Conservation (phyloP, 805 yeast genomes). For the Ogataea philodendri region DNA sequence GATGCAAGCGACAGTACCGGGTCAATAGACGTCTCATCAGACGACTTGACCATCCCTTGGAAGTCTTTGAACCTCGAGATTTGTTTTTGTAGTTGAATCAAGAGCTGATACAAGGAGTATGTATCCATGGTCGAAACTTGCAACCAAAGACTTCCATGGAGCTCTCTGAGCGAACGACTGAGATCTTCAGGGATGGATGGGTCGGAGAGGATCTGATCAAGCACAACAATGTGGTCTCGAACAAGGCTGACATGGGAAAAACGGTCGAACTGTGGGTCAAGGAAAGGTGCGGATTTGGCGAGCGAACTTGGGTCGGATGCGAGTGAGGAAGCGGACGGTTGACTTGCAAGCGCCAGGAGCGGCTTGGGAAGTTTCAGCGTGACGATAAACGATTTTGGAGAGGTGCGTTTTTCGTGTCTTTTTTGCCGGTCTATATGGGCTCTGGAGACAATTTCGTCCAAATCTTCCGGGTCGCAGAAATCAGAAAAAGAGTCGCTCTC, state of each 20-base stretch:
- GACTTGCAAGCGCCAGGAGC: too few relatives aligned
- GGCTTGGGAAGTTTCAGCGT: constrained; percentile 12
- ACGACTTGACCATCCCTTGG: constrained; percentile 2
- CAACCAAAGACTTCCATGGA: constrained; percentile 13
- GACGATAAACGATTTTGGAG: constrained; percentile 7
- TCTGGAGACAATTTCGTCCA: constrained; percentile 18
- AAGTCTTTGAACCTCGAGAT: constrained; percentile 9
- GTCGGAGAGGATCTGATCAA: constrained; percentile 11
- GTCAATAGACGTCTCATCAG: neutral
- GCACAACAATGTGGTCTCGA: constrained; percentile 5
- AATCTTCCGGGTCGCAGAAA: constrained; percentile 12
- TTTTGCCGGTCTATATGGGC: constrained; percentile 14
- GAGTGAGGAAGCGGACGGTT: too few relatives aligned
- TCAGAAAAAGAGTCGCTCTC: constrained; percentile 15
- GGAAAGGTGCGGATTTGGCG: neutral
- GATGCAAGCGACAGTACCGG: neutral
- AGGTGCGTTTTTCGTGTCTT: neutral
- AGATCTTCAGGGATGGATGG: constrained; percentile 14
- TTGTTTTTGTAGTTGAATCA: constrained; percentile 15
- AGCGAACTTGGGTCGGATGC: too few relatives aligned
- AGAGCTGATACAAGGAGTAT: constrained; percentile 11
- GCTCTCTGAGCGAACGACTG: constrained; percentile 7
- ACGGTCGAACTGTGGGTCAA: constrained; percentile 1
- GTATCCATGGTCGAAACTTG: constrained; percentile 14
- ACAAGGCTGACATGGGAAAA: constrained; percentile 7